A percentile compares a stretch with the other conserved stretches of the same genome.
These are phyloP conservation scores for Picea abies DNA, from an alignment of 83 land plant genomes.

Conservation along the genomic window DNA sequence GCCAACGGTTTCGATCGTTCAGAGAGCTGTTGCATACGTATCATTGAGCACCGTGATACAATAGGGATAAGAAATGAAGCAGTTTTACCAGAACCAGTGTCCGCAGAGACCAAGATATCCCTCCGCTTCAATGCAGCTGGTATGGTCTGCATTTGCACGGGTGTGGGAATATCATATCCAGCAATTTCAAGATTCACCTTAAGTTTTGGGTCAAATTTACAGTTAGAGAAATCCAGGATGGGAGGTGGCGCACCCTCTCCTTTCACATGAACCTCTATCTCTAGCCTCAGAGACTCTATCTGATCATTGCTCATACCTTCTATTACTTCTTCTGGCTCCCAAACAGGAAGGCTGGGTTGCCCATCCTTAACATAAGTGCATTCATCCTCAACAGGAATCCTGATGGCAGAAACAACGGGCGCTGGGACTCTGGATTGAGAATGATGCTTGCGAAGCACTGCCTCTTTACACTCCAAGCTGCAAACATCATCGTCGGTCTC, in stretches of 20 bases:
- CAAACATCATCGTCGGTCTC: conserved; percentile 92
- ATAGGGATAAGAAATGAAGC: conserved; percentile 77
- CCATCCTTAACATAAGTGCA: conserved; percentile 66
- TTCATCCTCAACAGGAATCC: conserved; percentile 55
- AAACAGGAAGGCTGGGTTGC: conserved; percentile 26
- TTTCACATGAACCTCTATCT: conserved; percentile 54
- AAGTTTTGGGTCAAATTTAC: conserved; percentile 61
- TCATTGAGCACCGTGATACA: conserved; percentile 43
- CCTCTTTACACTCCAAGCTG: conserved; percentile 81
- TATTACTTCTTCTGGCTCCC: conserved; percentile 28
- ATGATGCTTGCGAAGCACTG: conserved; percentile 31
- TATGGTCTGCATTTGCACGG: conserved; percentile 89
- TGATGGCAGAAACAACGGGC: conserved; percentile 8
- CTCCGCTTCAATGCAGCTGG: conserved; percentile 76
- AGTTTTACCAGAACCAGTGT: conserved; percentile 94
- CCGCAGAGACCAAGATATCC: conserved; percentile 73
- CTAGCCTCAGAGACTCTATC: conserved; percentile 46
- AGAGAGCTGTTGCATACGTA: conserved; percentile 21
- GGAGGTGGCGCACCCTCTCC: conserved; percentile 59
- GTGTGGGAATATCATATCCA: conserved; percentile 79
- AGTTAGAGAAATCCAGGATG: conserved; percentile 66
- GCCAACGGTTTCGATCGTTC: conserved; percentile 62
- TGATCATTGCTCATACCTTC: conserved; percentile 29
- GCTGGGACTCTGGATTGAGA: conserved; percentile 13
- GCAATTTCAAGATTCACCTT: conserved; percentile 65